phyloP scores from a whole-genome alignment of 73 alveolate genomes.

The Durusdinium trenchii region DNA sequence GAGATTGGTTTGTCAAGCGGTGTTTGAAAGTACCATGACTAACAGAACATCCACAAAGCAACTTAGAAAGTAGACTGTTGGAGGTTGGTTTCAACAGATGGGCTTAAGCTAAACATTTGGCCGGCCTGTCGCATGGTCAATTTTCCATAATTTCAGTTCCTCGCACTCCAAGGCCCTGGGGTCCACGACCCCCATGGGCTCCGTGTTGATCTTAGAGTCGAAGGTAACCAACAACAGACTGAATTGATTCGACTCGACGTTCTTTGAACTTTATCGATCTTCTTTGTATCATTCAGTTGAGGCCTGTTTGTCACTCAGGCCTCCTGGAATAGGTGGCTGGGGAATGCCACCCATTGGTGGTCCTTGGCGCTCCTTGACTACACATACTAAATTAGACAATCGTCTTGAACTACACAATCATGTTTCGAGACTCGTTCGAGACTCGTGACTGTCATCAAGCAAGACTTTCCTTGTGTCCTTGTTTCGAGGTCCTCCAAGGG shows the following conservation, averaged over 20 bases:
- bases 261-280: no score
- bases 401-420: background rate
- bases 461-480: background rate
- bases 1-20: no score
- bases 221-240: background rate
- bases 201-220: background rate
- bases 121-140: background rate
- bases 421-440: background rate
- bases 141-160: background rate
- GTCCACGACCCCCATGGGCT: conserved; percentile 93
- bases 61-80: no score
- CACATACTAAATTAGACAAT: no score
- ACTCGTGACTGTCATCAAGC: background rate
- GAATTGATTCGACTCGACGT: no score
- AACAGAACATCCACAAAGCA: no score
- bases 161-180: conserved; percentile 80
- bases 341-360: conserved; percentile 90
- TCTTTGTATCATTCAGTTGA: background rate
- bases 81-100: no score
- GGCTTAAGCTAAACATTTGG: no score
- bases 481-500: conserved; percentile 48
- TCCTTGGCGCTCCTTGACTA: conserved; percentile 28
- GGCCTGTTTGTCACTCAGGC: conserved; percentile 5
- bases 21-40: no score
- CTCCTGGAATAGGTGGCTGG: conserved; percentile 82